A percentile compares a stretch with the other conserved stretches of the same genome.
Conservation (phyloP, 192 early-diverging fungal species). For the Coemansia asiatica region DNA sequence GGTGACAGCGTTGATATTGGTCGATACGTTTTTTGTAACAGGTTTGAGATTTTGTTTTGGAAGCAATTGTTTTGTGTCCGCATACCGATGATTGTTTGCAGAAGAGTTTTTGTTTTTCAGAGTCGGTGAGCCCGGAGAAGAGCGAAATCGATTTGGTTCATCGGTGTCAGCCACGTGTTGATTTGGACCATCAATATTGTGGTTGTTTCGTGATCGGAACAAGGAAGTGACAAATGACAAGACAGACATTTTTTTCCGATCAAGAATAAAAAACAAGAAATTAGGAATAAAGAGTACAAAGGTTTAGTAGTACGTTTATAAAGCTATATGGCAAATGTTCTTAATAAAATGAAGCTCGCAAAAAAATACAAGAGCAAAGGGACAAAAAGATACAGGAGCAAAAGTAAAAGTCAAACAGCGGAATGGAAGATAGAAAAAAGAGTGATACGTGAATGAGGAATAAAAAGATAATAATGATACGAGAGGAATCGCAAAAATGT, state of each 20-base stretch:
- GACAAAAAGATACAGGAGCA: no score
- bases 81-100: conserved; percentile 10
- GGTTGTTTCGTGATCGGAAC: conserved; percentile 48
- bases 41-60: conserved; percentile 37
- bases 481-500: no score
- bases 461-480: background rate
- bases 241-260: conserved; percentile 31
- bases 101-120: conserved; percentile 17
- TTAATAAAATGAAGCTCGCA: no score
- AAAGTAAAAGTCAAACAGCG: background rate
- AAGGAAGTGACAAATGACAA: conserved; percentile 53
- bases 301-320: background rate
- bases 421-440: background rate
- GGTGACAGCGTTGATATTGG: conserved; percentile 14
- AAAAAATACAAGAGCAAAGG: conserved; percentile 1
- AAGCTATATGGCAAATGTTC: no score
- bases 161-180: conserved; percentile 19
- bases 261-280: no score
- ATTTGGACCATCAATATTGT: conserved; percentile 20
- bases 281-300: background rate
- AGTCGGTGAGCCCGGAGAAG: conserved; percentile 14
- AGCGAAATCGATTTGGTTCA: conserved; percentile 17
- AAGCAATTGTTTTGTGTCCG: conserved; percentile 3
- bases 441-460: background rate
- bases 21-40: conserved; percentile 1